Percentiles rank a stretch among this genome's conserved stretches.
Conservation (phyloP, 192 early-diverging fungal species). For the Coemansia asiatica region DNA sequence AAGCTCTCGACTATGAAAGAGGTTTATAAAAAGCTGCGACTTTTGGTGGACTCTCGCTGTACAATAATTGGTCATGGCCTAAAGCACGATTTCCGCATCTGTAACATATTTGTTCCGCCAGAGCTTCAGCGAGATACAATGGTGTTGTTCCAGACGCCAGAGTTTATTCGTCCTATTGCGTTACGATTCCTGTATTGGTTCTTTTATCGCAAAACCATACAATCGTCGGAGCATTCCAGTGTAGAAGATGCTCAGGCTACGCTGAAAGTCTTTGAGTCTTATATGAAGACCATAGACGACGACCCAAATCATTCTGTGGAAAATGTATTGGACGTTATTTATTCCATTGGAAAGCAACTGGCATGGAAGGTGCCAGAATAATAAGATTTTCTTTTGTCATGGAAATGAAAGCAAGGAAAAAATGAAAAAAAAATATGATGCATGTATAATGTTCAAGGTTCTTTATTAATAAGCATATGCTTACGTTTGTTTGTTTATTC, state of each 20-base stretch:
- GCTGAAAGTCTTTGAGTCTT: conserved; percentile 80
- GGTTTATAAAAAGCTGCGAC: conserved; percentile 88
- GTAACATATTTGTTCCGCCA: conserved; percentile 85
- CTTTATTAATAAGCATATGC: background rate
- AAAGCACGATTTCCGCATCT: conserved; percentile 92
- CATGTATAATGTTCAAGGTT: background rate
- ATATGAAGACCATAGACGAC: conserved; percentile 62
- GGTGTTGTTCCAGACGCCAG: conserved; percentile 72
- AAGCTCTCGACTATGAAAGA: conserved; percentile 88
- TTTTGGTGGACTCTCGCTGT: conserved; percentile 87
- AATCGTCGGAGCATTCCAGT: conserved; percentile 86
- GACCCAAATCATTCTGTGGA: conserved; percentile 74
- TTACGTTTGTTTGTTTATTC: background rate
- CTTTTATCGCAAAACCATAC: conserved; percentile 79
- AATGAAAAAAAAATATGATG: background rate
- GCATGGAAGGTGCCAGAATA: conserved; percentile 42
- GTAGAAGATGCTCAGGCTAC: conserved; percentile 91
- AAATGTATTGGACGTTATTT: conserved; percentile 62
- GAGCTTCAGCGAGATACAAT: conserved; percentile 91
- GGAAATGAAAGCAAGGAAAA: too few species aligned
- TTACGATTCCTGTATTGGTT: conserved; percentile 91
- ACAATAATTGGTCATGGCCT: conserved; percentile 94
- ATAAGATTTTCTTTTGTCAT: background rate
- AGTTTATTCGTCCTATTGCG: conserved; percentile 61
- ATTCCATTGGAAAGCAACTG: conserved; percentile 51